A percentile compares a stretch with the other conserved stretches of the same genome.
Conservation (phyloP, 306 rosid genomes). For the Vigna nakashimae region DNA sequence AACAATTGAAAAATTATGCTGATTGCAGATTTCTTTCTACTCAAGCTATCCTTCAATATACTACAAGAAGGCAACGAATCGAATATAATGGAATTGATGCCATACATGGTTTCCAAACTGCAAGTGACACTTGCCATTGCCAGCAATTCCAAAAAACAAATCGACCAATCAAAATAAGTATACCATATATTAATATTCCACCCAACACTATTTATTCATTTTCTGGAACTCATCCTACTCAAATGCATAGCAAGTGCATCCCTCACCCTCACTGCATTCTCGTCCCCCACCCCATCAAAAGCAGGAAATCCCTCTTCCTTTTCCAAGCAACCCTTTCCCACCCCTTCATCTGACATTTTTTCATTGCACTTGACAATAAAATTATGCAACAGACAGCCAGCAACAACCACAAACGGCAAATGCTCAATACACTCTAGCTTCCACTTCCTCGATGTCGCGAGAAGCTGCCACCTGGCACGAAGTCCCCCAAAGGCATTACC, state of each 20-base stretch:
- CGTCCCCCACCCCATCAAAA: constrained; percentile 60
- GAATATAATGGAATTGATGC: neutral
- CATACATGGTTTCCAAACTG: constrained; percentile 21
- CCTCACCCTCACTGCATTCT: constrained; percentile 67
- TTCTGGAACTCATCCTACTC: constrained; percentile 63
- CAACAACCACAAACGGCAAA: constrained; percentile 72
- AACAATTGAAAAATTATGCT: neutral
- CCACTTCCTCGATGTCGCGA: constrained; percentile 62
- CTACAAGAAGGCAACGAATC: too few species aligned
- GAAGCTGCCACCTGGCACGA: constrained; percentile 67
- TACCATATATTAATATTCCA: neutral
- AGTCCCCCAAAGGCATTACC: constrained; percentile 63
- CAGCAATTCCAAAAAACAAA: constrained; percentile 30
- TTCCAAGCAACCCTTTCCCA: constrained; percentile 10
- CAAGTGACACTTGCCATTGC: neutral
- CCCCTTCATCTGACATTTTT: constrained; percentile 45
- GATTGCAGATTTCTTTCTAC: neutral
- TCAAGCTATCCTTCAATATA: neutral
- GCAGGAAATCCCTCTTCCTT: constrained; percentile 51
- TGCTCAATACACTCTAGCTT: constrained; percentile 69
- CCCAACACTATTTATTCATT: constrained; percentile 45
- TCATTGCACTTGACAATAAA: constrained; percentile 72
- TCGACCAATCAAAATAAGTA: neutral
- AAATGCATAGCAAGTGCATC: constrained; percentile 75
- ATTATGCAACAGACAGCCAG: constrained; percentile 83